phyloP scores from a whole-genome alignment of 352 stramenopile species.

The Thraustochytrium sp. region DNA sequence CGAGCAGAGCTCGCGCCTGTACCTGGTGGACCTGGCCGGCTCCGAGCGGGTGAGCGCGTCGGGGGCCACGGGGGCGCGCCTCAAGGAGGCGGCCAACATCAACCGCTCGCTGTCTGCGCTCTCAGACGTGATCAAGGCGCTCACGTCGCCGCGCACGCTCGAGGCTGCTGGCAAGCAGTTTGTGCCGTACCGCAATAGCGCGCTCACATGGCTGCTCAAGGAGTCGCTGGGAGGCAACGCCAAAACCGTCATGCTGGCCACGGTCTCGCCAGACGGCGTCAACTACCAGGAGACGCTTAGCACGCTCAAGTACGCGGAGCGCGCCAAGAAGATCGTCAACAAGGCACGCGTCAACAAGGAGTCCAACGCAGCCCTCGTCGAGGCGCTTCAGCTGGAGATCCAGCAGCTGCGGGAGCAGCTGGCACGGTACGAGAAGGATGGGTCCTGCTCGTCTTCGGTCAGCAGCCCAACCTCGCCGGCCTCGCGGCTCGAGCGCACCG shows the following conservation, averaged over 20 bases:
- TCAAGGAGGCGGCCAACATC: constrained; percentile 88
- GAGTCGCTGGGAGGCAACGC: constrained; percentile 51
- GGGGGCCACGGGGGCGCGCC: constrained; percentile 66
- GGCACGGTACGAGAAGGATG: constrained; percentile 41
- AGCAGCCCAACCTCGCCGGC: not conserved
- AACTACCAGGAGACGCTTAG: constrained; percentile 92
- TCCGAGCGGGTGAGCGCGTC: constrained; percentile 76
- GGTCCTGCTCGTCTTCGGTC: not conserved
- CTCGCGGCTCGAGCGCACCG: not conserved
- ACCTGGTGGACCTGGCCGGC: constrained; percentile 97
- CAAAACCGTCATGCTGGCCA: constrained; percentile 89
- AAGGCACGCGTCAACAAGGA: constrained; percentile 85
- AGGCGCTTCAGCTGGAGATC: constrained; percentile 37
- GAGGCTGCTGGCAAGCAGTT: constrained; percentile 56
- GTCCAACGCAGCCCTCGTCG: constrained; percentile 42
- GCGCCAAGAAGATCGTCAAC: constrained; percentile 87
- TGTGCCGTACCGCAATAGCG: constrained; percentile 69
- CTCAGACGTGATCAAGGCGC: constrained; percentile 90
- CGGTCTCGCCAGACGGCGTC: constrained; percentile 67
- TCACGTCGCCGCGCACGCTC: constrained; percentile 70
- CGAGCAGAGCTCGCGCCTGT: constrained; percentile 82
- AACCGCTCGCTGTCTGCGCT: constrained; percentile 96
- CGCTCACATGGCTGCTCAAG: constrained; percentile 52
- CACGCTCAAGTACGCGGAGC: constrained; percentile 93
- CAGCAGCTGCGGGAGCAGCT: constrained; percentile 38